These are phyloP conservation scores for Meyerozyma athensensis DNA, from an alignment of 1,139 yeast species.

Conservation along the genomic window DNA sequence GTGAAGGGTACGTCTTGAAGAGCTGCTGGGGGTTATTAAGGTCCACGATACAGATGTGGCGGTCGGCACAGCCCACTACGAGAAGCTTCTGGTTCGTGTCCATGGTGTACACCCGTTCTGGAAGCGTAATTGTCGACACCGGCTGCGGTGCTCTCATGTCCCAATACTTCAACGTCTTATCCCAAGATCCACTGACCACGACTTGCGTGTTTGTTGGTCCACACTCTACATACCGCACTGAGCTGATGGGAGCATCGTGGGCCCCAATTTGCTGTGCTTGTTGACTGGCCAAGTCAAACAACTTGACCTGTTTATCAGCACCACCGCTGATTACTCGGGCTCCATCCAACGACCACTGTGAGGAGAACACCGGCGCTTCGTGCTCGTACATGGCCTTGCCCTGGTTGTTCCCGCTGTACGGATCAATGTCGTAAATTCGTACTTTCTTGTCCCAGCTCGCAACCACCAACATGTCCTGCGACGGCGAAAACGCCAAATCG, in stretches of 20 bases:
- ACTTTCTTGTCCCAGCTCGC: conserved; percentile 96
- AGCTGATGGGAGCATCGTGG: conserved; percentile 77
- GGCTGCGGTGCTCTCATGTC: conserved; percentile 87
- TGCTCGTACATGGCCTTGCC: conserved; percentile 91
- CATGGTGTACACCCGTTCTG: conserved; percentile 91
- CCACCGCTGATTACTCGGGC: conserved; percentile 88
- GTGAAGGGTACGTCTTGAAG: conserved; percentile 71
- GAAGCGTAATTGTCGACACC: conserved; percentile 72
- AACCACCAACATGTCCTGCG: conserved; percentile 73
- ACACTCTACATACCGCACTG: conserved; percentile 74
- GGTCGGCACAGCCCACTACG: conserved; percentile 90
- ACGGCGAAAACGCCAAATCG: conserved; percentile 91
- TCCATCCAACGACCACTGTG: conserved; percentile 85
- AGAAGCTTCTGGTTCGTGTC: conserved; percentile 75
- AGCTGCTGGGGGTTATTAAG: conserved; percentile 79
- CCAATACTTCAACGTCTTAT: conserved; percentile 91
- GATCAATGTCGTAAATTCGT: conserved; percentile 81
- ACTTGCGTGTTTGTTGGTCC: conserved; percentile 80
- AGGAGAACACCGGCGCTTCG: conserved; percentile 78
- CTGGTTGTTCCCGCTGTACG: conserved; percentile 62
- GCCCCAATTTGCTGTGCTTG: conserved; percentile 81
- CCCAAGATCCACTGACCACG: conserved; percentile 95
- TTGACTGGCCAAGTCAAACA: conserved; percentile 79
- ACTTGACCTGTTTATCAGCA: conserved; percentile 81
- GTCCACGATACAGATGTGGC: conserved; percentile 75